Base-by-base conservation (phyloP, 805 yeast genomes). In the Sugiyamaella marilandica region DNA sequence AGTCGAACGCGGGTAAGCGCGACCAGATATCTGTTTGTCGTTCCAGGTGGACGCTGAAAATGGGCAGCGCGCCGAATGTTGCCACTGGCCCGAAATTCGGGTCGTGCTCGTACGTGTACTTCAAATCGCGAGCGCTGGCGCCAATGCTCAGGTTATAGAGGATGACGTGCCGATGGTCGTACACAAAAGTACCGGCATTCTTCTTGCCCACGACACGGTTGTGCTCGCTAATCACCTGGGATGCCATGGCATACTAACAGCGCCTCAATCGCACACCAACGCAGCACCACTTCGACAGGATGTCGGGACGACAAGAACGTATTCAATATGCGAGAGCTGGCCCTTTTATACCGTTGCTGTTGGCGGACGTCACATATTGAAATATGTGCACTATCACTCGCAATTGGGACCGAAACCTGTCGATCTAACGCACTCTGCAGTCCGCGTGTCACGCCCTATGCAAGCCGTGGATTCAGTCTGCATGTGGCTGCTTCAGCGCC, bases 141-240 rank as follows among this genome's bases (percentile, higher is more conserved):
- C 98, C 98, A 54, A 92, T 74, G 36, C 95, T 95, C 52, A 92
- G 65, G 73, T 92, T 94, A 76, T 92, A 92, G 59, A 92, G 75
- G 58, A 89, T 85, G 50, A 83, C 80, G 64, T 87, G 88, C 62
- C 80, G 81, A 62, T 81, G 83, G 57, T 80, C 79, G 71, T 81
- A 89, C 11, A 66, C 57, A 71, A 77, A 89, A 33, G 71, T 69
- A 41, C 77, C 78, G 45, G 71, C 75, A 45, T 72, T 41, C 60
- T 70, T 76, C 7, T 76, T 80, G 0, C 74, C 79, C 29, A 5
- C 68, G 75, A 1, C 73, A 81, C 1, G 74, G 78, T 1, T 71
- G 13, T 39, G 26, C 14, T 49, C 39, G 24, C 19, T 34, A 10
- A 34, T 34, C 16, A 34, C 5, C 16, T 39, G 24, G 21, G 43